Evolutionary conservation across 1,284 basidiomycete genomes (phyloP), one percentile per base, ranked within the genome.

Genomic region (Blastosporella zonata): DNA sequence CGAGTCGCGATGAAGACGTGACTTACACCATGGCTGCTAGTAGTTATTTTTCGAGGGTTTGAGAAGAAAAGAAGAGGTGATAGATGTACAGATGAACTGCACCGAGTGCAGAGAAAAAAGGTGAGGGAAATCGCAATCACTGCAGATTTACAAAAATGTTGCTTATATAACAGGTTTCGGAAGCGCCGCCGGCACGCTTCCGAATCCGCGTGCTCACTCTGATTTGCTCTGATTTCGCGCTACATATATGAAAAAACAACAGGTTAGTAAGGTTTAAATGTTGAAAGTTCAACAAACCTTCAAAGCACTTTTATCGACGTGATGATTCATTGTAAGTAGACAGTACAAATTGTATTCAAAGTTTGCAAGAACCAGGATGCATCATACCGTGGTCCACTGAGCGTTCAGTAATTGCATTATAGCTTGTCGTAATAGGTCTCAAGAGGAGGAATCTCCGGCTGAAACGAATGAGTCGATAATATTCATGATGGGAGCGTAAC

Each of bases 351-450:
- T 36, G 41, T 47, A 41, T 41, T 33, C 27, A 35, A 42, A 13
- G 31, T 33, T 43, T 44, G 47, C 34, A 41, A 44, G 43, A 52
- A 46, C 54, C 52, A 47, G 42, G 39, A 44, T 18, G 41, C 22
- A 23, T 43, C n/a, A n/a, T n/a, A n/a, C n/a, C n/a, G n/a, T n/a
- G n/a, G n/a, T n/a, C n/a, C n/a, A n/a, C 42, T 23, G 21, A 33
- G 31, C 23, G 37, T 35, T 31, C 13, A 46, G 20, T 10, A 9
- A 43, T 42, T 49, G 23, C 13, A 46, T 72, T 75, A 82, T 59
- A 82, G 75, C 78, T 95, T 95, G 82, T 95, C 93, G 77, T 95
- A 94, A 78, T 91, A 96, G 46, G 78, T 82, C 66, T 94, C 92
- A 59, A 92, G 79, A 49, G 84, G 41, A 49, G 93, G 93, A 52